These are phyloP conservation scores for Coniochaeta sp. DNA, from an alignment of 2,329 filamentous ascomycete genomes.

Conservation along the genomic window DNA sequence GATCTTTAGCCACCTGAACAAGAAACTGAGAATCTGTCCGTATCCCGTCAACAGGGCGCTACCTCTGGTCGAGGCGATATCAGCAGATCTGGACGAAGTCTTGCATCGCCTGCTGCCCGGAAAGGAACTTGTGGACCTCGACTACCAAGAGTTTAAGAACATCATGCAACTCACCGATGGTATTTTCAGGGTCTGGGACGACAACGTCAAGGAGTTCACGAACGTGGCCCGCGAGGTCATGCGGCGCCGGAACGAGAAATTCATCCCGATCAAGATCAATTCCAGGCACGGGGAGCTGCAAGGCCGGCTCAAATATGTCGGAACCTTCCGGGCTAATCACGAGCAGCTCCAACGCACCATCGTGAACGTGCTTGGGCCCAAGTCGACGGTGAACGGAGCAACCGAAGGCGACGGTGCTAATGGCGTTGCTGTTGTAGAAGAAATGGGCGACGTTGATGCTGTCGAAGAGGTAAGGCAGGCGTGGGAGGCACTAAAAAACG, in stretches of 20 bases:
- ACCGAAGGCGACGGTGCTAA: constrained; percentile 44
- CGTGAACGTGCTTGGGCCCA: constrained; percentile 86
- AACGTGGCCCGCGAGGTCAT: constrained; percentile 95
- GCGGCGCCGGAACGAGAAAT: constrained; percentile 88
- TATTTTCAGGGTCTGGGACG: constrained; percentile 91
- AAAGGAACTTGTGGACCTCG: constrained; percentile 81
- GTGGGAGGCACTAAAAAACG: constrained; percentile 88
- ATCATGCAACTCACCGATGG: constrained; percentile 77
- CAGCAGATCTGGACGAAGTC: constrained; percentile 79
- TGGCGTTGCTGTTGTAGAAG: constrained; percentile 70
- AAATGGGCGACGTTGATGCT: constrained; percentile 94
- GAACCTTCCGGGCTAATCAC: constrained; percentile 92
- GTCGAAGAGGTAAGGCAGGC: constrained; percentile 94
- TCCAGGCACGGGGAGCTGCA: constrained; percentile 85
- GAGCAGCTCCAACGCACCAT: constrained; percentile 97
- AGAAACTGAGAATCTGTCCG: constrained; percentile 92
- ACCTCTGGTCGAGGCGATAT: constrained; percentile 94
- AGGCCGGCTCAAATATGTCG: constrained; percentile 85
- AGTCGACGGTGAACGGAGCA: constrained; percentile 48
- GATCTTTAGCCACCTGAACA: constrained; percentile 93
- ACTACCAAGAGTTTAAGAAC: constrained; percentile 81
- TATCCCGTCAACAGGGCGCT: constrained; percentile 90
- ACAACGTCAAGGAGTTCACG: constrained; percentile 94
- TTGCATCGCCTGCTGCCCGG: constrained; percentile 82
- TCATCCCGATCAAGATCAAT: constrained; percentile 94